Base-by-base conservation (phyloP, 768 basidiomycete genomes). In the Tylopilus cervinicoccineus region DNA sequence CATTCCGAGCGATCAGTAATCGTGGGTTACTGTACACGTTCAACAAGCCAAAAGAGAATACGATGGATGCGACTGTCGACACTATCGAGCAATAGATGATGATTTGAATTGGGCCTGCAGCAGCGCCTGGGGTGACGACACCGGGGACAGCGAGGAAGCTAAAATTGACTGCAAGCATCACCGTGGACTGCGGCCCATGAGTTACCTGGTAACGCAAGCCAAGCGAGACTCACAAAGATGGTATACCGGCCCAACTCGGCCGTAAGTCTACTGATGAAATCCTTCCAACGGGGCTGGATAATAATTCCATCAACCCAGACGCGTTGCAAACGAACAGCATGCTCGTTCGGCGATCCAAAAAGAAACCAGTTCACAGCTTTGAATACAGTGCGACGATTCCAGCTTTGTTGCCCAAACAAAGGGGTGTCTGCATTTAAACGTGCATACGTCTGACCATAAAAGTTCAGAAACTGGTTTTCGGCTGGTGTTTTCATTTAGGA, bases 91-190 rank as follows among this genome's bases (percentile, higher is more conserved):
- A 51, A 31, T 59, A 59, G 4, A 56, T 34, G 16, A 48, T 43
- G 19, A 51, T 48, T 38, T 51, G n/a, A 17, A 47, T 51, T n/a
- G 14, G 2, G 6, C 22, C 16, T 0, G 42, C 26, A 1, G 33
- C 12, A 1, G 17, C 0, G 17, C 4, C 16, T 2, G 14, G 5
- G 2, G 4, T 26, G 17, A 34, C 9, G 26, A 59, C 39, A 7
- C 43, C 33, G 0, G 57, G 57, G 3, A 59, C 36, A 13, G 56
- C 31, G 2, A 57, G 57, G 24, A 57, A 51, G 17, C 55, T 48
- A 37, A 56, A 32, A 4, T 58, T 39, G 3, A 56, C 56, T 2
- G 55, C 56, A 9, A 56, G 46, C 51, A 56, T 54, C 11, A 58
- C 56, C 27, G 51, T 56, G 16, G 55, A 56, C 55, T 56, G 20